Conservation (phyloP, 2,329 filamentous ascomycete genomes). For the Ceratocystiopsis brevicomis region DNA sequence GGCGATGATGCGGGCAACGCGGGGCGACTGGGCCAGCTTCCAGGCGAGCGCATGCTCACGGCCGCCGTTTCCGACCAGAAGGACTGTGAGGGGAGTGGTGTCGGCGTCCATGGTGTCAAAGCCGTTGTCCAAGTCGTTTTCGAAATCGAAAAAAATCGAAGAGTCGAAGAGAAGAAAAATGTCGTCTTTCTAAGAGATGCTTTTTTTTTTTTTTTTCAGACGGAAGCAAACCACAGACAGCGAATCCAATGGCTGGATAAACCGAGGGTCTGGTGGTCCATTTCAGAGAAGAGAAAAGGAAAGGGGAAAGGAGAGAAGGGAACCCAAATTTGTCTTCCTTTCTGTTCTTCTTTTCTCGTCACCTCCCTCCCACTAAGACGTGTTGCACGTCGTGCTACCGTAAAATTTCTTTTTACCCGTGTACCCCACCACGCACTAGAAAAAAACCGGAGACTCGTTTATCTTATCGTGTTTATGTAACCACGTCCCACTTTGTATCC, state of each 20-base stretch:
- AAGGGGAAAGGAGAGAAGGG: no score
- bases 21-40: slow-evolving; percentile 72
- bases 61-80: slow-evolving; percentile 84
- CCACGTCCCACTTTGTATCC: no score
- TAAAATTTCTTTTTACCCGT: no score
- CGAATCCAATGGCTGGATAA: slow-evolving; percentile 3
- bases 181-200: background rate
- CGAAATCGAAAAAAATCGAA: background rate
- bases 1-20: slow-evolving; percentile 54
- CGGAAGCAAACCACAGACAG: slow-evolving; percentile 1
- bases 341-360: no score
- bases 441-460: no score
- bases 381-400: no score
- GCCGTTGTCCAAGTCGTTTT: background rate
- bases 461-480: no score
- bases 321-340: no score
- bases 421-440: no score
- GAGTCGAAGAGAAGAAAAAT: background rate
- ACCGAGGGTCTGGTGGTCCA: slow-evolving; percentile 1
- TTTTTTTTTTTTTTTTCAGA: slow-evolving; percentile 1
- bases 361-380: no score
- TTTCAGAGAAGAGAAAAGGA: no score
- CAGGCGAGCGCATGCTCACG: slow-evolving; percentile 88
- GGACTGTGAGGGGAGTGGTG: slow-evolving; percentile 22
- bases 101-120: no score